A percentile compares a stretch with the other conserved stretches of the same genome.
Evolutionary conservation across 192 early-diverging fungal genomes (phyloP).

Genomic region (Entomortierella lignicola): DNA sequence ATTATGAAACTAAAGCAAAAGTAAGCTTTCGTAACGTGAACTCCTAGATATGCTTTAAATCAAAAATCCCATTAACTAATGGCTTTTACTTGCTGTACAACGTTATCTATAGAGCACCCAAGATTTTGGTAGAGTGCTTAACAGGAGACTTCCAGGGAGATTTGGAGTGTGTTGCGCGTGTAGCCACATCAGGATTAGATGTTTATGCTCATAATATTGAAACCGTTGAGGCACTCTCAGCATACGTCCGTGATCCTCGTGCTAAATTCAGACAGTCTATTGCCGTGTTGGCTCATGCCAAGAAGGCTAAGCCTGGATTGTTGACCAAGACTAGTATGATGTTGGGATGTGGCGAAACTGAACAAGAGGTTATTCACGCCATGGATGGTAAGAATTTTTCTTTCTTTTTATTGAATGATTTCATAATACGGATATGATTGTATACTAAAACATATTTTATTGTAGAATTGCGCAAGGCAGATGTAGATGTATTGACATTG

Average conservation of each 20-base stretch:
- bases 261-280: conserved; percentile 94
- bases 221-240: conserved; percentile 91
- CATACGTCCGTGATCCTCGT: conserved; percentile 91
- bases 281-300: conserved; percentile 88
- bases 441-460: not conserved
- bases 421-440: too few species aligned
- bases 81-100: conserved; percentile 3
- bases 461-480: conserved; percentile 75
- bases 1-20: conserved; percentile 89
- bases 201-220: conserved; percentile 99
- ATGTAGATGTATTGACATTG: conserved; percentile 94
- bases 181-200: conserved; percentile 93
- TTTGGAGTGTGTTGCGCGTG: conserved; percentile 77
- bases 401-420: too few species aligned
- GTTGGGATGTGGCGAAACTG: conserved; percentile 96
- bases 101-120: conserved; percentile 71
- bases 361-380: conserved; percentile 91
- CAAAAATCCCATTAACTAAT: too few species aligned
- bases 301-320: conserved; percentile 78
- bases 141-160: conserved; percentile 94
- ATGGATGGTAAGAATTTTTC: conserved; percentile 72
- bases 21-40: conserved; percentile 47
- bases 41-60: not conserved
- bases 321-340: conserved; percentile 98
- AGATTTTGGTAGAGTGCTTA: conserved; percentile 96